Evolutionary conservation across 257 asterid genomes (phyloP).

Genomic region (Jacaranda mimosifolia): DNA sequence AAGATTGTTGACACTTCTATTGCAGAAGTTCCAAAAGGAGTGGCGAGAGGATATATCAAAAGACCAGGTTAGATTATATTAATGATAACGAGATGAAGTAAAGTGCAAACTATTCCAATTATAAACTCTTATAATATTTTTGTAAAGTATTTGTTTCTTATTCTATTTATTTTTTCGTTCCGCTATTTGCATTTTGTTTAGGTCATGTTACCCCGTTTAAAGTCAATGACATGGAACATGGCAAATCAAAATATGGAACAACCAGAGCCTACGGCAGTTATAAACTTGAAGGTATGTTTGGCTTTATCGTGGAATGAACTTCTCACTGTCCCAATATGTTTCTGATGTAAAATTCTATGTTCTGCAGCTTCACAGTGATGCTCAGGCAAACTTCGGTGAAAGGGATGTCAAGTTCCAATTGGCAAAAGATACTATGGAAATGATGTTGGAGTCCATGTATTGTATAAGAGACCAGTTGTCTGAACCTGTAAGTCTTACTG

Average conservation of each 20-base stretch:
- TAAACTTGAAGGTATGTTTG: slow-evolving; percentile 50
- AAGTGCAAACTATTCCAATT: background rate
- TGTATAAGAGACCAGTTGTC: slow-evolving; percentile 48
- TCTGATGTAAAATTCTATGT: slow-evolving; percentile 23
- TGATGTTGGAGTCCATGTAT: slow-evolving; percentile 74
- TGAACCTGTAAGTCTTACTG: slow-evolving; percentile 47
- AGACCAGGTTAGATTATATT: slow-evolving; percentile 56
- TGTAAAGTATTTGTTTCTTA: background rate
- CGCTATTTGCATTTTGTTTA: slow-evolving; percentile 26
- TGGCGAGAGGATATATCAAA: slow-evolving; percentile 76
- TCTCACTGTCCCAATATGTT: slow-evolving; percentile 1
- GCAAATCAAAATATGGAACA: slow-evolving; percentile 44
- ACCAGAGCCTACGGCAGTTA: slow-evolving; percentile 52
- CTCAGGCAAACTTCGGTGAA: slow-evolving; percentile 45
- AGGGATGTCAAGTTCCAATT: slow-evolving; percentile 54
- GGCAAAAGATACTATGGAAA: slow-evolving; percentile 66
- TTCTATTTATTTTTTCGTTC: background rate
- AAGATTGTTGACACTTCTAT: slow-evolving; percentile 68
- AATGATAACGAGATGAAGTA: background rate
- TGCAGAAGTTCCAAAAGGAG: slow-evolving; percentile 76
- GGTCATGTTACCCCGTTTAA: slow-evolving; percentile 51
- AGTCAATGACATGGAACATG: slow-evolving; percentile 58
- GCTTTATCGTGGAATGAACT: slow-evolving; percentile 1
- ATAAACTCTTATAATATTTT: background rate
- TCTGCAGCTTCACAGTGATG: slow-evolving; percentile 54